A percentile compares a stretch with the other conserved stretches of the same genome.
Conservation (phyloP, 495 filamentous ascomycete species). For the Penicillium ucsense region DNA sequence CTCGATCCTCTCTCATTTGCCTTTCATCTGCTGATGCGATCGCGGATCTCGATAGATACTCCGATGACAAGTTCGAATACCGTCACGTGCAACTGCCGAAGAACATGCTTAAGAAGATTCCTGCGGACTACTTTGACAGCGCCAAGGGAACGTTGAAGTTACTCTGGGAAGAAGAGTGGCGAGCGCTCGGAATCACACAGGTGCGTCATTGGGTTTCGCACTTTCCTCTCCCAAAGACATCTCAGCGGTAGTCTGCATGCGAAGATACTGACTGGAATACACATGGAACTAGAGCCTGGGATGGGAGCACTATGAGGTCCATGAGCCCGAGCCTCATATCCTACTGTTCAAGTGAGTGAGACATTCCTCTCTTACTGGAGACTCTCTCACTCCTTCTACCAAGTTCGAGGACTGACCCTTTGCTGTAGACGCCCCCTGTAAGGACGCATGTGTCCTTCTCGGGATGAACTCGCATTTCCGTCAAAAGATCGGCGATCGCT, state of each 20-base stretch:
- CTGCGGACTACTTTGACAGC: conserved; percentile 87
- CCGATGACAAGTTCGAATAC: conserved; percentile 82
- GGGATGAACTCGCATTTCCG: conserved; percentile 19
- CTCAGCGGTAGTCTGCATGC: no score
- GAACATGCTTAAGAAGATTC: conserved; percentile 94
- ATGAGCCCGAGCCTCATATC: conserved; percentile 97
- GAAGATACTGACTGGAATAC: conserved; percentile 11
- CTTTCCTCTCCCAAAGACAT: no score
- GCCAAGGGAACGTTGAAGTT: conserved; percentile 88
- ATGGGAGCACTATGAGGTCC: conserved; percentile 99
- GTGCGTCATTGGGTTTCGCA: conserved; percentile 30
- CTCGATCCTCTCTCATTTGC: no score
- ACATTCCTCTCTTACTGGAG: background rate
- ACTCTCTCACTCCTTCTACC: no score
- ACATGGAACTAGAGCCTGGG: conserved; percentile 65
- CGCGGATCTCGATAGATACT: conserved; percentile 48
- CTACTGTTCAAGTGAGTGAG: conserved; percentile 86
- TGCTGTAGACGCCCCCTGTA: conserved; percentile 58
- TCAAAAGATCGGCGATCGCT: conserved; percentile 5
- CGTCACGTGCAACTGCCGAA: conserved; percentile 96
- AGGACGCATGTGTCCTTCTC: conserved; percentile 69
- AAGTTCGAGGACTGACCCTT: no score
- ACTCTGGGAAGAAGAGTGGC: conserved; percentile 97
- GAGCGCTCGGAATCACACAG: conserved; percentile 92
- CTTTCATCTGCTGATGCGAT: background rate